Base-by-base conservation (phyloP, 139 green algal species). In the Picochlorum sp. region DNA sequence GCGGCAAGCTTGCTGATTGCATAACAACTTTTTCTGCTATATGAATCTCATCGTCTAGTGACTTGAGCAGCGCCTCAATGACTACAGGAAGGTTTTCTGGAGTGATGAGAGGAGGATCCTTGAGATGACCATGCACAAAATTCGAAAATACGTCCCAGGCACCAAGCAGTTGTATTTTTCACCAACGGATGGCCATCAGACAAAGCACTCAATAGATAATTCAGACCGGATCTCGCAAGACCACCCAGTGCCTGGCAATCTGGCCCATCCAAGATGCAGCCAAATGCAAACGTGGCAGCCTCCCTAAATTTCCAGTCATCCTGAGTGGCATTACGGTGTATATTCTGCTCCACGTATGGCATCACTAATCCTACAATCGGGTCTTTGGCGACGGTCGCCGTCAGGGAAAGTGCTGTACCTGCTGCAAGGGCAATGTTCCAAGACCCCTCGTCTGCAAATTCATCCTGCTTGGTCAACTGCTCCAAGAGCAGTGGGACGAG, bases 391-490 rank as follows among this genome's bases (percentile, higher is more conserved):
- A 81, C 83, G 9, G 65, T 67, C 2, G 92, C 82, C 15, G 89
- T 63, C 23, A 97, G 81, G 20, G 80, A 81, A n/a, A 98, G 76
- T 81, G 88, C 95, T 2, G 83, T 91, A 59, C 88, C 93, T 0
- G 81, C 81, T 18, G 92, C 92, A 83, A 96, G 95, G 30, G 87
- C 71, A 7, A 95, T 50, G 69, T 93, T 96, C 94, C 94, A 99
- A 18, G 72, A 77, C 18, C 76, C 81, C 20, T 98, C 93, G 61
- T 94, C 85, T 66, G 92, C 80, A 20, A 81, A 89, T 76, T 96
- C 92, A 54, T 98, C 92, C 77, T 99, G 94, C 83, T 98, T 98
- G 30, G 80, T 95, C 3, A 99, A 78, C 75, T 88, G 91, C 74
- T 96, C 79, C 60, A 99, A 79, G 45, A 99, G 80, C 56, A 98